Percentiles rank a stretch among this genome's conserved stretches.
Conservation (phyloP, 345 rosid genomes). For the Lepidium didymum region DNA sequence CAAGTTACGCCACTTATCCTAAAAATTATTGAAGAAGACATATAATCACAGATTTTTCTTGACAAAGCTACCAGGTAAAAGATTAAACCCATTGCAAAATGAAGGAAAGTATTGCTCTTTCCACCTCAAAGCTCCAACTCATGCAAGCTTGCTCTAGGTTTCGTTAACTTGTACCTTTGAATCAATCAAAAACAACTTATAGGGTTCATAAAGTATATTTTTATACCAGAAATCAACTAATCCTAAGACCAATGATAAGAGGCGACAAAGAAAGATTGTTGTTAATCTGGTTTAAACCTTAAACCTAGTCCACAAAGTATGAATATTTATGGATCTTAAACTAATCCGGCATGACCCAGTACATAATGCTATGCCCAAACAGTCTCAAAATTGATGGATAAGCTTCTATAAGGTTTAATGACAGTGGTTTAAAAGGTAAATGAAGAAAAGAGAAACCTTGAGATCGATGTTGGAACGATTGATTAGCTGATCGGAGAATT, state of each 20-base stretch:
- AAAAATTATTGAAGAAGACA: not conserved
- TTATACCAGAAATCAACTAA: not conserved
- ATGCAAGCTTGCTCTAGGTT: not conserved
- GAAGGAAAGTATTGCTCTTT: not conserved
- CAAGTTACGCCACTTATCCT: constrained; percentile 98
- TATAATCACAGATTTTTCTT: not conserved
- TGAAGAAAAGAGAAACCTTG: constrained; percentile 39
- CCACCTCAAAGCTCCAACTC: not conserved
- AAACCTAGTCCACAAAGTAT: not conserved
- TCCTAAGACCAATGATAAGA: not conserved
- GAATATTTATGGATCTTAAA: not conserved
- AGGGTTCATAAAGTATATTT: not conserved
- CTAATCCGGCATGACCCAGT: not conserved
- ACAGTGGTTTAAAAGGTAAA: not conserved
- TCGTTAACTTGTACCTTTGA: not conserved
- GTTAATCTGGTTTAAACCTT: not conserved
- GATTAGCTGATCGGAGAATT: constrained; percentile 50
- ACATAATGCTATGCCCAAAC: not conserved
- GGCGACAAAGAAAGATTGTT: not conserved
- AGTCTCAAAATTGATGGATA: not conserved
- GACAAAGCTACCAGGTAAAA: not conserved
- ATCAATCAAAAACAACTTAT: not conserved
- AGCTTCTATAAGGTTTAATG: not conserved
- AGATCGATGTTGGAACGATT: constrained; percentile 86
- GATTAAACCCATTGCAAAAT: not conserved